phyloP scores from a whole-genome alignment of 768 basidiomycete genomes.

The Leccinum subgranulosum region DNA sequence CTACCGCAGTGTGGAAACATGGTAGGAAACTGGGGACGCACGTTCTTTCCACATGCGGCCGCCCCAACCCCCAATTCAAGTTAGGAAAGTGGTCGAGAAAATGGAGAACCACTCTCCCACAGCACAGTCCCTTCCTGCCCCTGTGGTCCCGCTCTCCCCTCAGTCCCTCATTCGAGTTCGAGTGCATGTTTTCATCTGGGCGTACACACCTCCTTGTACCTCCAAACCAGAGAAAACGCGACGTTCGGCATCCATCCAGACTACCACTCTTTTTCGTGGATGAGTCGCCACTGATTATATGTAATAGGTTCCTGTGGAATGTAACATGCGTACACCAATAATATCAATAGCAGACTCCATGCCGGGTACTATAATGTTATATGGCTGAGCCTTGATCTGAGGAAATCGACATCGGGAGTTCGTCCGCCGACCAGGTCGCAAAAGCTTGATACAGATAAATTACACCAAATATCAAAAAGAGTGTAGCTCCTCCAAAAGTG shows the following conservation, averaged over 20 bases:
- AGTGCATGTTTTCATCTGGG: neutral
- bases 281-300: neutral
- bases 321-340: constrained; percentile 1
- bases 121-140: neutral
- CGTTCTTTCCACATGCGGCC: neutral
- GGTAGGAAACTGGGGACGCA: neutral
- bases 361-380: neutral
- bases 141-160: neutral
- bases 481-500: constrained; percentile 73
- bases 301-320: neutral
- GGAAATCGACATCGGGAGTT: constrained; percentile 14
- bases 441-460: constrained; percentile 73
- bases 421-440: constrained; percentile 15
- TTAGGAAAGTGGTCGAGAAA: neutral
- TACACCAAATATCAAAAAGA: constrained; percentile 82
- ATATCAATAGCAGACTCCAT: neutral
- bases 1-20: no score
- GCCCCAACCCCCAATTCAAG: neutral
- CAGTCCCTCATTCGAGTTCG: neutral
- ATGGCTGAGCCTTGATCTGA: constrained; percentile 5
- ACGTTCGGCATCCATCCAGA: neutral
- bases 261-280: neutral
- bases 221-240: neutral
- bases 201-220: neutral
- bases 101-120: no score